Percentiles rank a stretch among this genome's conserved stretches.
These are phyloP conservation scores for Naegleria lovaniensis DNA, from an alignment of 208 protist genomes.

Conservation along the genomic window DNA sequence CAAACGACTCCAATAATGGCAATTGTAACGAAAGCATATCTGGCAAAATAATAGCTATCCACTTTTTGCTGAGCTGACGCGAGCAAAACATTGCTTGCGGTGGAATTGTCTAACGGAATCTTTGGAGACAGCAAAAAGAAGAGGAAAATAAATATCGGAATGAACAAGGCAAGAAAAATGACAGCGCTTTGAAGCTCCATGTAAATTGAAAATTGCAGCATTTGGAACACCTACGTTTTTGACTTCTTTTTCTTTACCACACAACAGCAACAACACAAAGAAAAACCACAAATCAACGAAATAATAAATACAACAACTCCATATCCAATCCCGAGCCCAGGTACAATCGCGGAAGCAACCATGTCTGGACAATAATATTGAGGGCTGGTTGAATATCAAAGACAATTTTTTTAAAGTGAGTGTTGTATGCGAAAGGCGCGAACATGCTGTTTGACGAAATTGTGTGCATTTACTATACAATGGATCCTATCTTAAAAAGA, in stretches of 20 bases:
- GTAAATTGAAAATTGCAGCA: neutral
- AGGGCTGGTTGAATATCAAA: no score
- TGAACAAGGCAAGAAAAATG: neutral
- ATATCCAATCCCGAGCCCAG: neutral
- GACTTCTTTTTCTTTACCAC: neutral
- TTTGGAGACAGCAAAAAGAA: neutral
- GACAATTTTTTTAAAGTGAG: no score
- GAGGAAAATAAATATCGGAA: neutral
- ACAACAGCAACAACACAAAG: neutral
- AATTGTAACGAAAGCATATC: neutral
- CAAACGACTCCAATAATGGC: neutral
- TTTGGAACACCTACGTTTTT: neutral
- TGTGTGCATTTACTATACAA: no score
- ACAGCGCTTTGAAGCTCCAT: neutral
- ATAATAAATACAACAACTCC: neutral
- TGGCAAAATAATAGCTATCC: neutral
- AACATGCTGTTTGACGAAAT: no score
- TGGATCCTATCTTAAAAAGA: no score
- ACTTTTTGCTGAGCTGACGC: neutral
- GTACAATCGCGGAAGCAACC: neutral
- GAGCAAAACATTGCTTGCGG: neutral
- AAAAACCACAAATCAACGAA: neutral
- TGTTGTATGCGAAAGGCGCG: no score
- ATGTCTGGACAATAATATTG: no score
- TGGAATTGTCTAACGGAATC: neutral